phyloP scores from a whole-genome alignment of 169 alveolate species.

The Eimeria brunetti region DNA sequence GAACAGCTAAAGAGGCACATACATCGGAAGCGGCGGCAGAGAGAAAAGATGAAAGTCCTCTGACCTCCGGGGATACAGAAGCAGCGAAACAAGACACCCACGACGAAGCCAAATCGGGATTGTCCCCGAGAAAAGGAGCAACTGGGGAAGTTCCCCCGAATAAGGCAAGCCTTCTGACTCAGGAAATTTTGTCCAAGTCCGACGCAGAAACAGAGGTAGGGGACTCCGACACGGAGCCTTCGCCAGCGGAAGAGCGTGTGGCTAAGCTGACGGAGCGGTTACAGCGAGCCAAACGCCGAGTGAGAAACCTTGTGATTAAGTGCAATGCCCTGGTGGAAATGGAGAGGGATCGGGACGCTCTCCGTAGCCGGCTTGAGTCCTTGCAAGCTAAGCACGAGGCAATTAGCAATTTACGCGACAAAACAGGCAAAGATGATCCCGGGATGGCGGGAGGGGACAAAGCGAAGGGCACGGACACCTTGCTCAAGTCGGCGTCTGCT shows the following conservation, averaged over 20 bases:
- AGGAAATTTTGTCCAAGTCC: conserved; percentile 61
- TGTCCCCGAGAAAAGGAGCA: neutral
- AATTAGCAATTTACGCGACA: neutral
- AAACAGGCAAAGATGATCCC: neutral
- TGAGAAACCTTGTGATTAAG: conserved; percentile 58
- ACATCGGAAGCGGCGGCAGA: neutral
- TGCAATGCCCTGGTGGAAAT: conserved; percentile 65
- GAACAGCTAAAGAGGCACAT: neutral
- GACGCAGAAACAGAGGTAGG: conserved; percentile 73
- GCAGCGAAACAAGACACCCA: neutral
- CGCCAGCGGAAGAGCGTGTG: conserved; percentile 45
- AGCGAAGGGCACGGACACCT: neutral
- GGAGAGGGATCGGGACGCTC: conserved; percentile 53
- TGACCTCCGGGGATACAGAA: neutral
- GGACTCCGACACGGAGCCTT: conserved; percentile 21
- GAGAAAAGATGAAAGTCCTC: neutral
- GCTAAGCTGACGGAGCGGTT: conserved; percentile 56
- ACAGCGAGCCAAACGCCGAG: conserved; percentile 60
- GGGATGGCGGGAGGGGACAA: neutral
- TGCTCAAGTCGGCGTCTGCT: conserved; percentile 55
- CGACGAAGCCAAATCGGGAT: neutral
- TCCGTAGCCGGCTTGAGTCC: conserved; percentile 54
- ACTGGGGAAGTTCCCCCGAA: neutral
- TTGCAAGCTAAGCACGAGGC: conserved; percentile 62
- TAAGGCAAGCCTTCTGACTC: conserved; percentile 52